Evolutionary conservation across 2,329 filamentous ascomycete species (phyloP), one percentile per base, ranked within the genome.

Genomic region (Fusarium sp.): DNA sequence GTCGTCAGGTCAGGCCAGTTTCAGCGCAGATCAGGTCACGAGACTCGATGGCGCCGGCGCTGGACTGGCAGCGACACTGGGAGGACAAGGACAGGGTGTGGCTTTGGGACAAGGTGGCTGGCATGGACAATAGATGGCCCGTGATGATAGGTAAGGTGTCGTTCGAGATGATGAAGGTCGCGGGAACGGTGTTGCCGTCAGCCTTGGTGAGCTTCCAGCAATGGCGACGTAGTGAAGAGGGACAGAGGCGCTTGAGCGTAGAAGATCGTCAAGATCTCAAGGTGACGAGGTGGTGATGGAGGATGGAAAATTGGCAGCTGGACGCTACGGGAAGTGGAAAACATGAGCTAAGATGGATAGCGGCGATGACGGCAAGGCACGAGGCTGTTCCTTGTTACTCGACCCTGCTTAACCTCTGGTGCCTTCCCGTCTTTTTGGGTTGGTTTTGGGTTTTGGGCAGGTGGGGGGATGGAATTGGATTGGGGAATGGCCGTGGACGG

Each of bases 351-450:
- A 70, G 58, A 66, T 63, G 30, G 59, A 69, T 52, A 59, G 69
- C 66, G 61, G 57, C 66, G 70, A 73, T 70, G 72, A 70, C 72
- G 72, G 67, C 33, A 62, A 70, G 66, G 72, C 72, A 73, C 60
- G 63, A 73, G 69, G 69, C 66, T 75, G 69, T 65, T 32, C 47
- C 47, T 32, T 52, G 25, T 52, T 52, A n/a, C 32, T 52, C 50
- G 57, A 65, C 69, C 62, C 66, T 50, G 47, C 25, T 52, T 66
- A 61, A 68, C 52, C 35, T 25, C 52, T 64, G 33, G 70, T 52
- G 47, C 47, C 61, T 72, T 62, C 61, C 61, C 57, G 65, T 47
- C 52, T 20, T 63, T 63, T 37, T 37, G 35, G 35, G 35, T 37
- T 37, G 43, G 57, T 56, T 35, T 54, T 40, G 33, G 37, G 27